phyloP scores from a whole-genome alignment of 2,329 filamentous ascomycete genomes.

The Scedosporium minutisporum region DNA sequence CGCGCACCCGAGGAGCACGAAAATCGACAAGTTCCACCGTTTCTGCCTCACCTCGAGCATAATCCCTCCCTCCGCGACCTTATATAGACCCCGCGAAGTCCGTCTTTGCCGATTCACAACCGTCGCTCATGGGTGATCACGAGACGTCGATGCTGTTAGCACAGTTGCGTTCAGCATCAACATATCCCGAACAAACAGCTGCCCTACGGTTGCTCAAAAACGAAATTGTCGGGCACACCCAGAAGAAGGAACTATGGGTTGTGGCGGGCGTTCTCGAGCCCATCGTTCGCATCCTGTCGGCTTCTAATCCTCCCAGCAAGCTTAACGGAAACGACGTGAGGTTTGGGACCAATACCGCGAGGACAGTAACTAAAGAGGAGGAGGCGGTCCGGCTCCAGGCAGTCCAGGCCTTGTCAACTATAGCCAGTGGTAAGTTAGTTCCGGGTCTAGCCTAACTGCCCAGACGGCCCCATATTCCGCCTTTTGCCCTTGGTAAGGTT shows the following conservation, averaged over 20 bases:
- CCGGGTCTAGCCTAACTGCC: not conserved
- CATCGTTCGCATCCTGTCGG: constrained; percentile 36
- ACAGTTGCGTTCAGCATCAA: constrained; percentile 46
- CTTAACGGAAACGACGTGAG: constrained; percentile 29
- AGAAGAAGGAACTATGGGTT: constrained; percentile 76
- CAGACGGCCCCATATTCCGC: too few species aligned
- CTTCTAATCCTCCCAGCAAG: constrained; percentile 21
- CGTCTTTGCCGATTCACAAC: not conserved
- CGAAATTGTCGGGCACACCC: constrained; percentile 76
- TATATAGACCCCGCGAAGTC: not conserved
- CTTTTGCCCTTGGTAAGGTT: not conserved
- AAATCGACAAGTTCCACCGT: not conserved
- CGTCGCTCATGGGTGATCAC: constrained; percentile 40
- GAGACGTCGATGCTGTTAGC: constrained; percentile 43
- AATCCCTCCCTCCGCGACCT: too few species aligned
- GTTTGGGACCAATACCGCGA: constrained; percentile 20
- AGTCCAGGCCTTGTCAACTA: constrained; percentile 74
- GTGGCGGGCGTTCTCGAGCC: constrained; percentile 57
- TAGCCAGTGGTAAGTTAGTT: constrained; percentile 60
- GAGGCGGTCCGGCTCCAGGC: constrained; percentile 66
- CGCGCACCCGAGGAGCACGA: not conserved
- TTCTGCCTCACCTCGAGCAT: too few species aligned
- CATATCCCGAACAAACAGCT: constrained; percentile 40
- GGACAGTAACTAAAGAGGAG: constrained; percentile 32
- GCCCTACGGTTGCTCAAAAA: constrained; percentile 73